Conservation (phyloP, 2,329 filamentous ascomycete species). For the Diaporthe nobilis region DNA sequence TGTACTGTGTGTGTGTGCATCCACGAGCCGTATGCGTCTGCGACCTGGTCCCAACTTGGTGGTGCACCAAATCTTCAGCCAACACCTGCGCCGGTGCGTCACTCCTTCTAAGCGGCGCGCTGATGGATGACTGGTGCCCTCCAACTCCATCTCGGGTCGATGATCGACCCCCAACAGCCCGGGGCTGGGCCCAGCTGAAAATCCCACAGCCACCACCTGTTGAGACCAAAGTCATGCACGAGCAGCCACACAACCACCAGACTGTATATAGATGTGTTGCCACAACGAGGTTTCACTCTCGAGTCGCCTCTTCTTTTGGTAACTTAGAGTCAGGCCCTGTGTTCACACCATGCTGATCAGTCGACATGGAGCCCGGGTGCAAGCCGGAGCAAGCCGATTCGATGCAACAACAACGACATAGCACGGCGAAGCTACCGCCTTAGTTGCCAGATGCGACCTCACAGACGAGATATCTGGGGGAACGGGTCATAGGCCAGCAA, state of each 20-base stretch:
- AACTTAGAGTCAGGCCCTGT: not conserved
- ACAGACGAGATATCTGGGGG: constrained; percentile 25
- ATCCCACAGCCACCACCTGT: constrained; percentile 29
- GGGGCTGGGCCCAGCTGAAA: constrained; percentile 39
- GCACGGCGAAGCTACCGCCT: constrained; percentile 20
- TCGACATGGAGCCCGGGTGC: constrained; percentile 11
- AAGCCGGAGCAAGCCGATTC: constrained; percentile 21
- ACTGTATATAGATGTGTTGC: constrained; percentile 28
- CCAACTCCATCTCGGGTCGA: constrained; percentile 22
- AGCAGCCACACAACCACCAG: constrained; percentile 24
- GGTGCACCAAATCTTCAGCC: constrained; percentile 28
- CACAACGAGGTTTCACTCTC: constrained; percentile 19
- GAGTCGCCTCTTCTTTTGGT: not conserved
- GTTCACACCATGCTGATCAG: constrained; percentile 8
- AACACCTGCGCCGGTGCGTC: constrained; percentile 1
- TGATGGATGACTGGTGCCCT: constrained; percentile 8
- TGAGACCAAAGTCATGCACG: constrained; percentile 31
- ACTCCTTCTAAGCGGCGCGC: constrained; percentile 19
- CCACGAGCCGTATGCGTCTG: constrained; percentile 7
- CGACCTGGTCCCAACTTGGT: constrained; percentile 17
- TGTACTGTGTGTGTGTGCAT: constrained; percentile 6
- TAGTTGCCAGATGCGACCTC: constrained; percentile 26
- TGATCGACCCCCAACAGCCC: constrained; percentile 29
- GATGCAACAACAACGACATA: constrained; percentile 14
- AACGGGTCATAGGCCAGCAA: constrained; percentile 5